phyloP scores from a whole-genome alignment of 306 rosid genomes.

The Gleditsia sinensis region DNA sequence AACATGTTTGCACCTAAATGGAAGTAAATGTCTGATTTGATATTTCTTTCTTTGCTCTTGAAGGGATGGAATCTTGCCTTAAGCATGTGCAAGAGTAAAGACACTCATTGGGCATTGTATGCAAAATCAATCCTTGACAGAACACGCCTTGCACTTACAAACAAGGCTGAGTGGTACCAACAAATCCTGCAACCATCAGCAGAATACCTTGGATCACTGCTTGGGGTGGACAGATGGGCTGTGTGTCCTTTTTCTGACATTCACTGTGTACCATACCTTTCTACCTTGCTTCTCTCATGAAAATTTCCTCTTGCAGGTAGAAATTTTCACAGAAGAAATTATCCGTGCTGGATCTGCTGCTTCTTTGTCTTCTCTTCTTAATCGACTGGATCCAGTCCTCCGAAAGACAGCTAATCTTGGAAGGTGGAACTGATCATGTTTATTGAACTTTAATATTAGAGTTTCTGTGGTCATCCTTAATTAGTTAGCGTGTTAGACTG shows the following conservation, averaged over 20 bases:
- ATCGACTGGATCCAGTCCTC: slow-evolving; percentile 92
- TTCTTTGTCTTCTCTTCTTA: slow-evolving; percentile 84
- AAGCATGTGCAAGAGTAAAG: slow-evolving; percentile 60
- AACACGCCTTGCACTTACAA: slow-evolving; percentile 91
- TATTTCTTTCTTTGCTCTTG: slow-evolving; percentile 39
- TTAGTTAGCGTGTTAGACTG: slow-evolving; percentile 9
- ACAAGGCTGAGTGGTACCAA: slow-evolving; percentile 82
- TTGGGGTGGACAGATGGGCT: slow-evolving; percentile 91
- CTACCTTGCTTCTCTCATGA: slow-evolving; percentile 43
- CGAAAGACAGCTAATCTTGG: slow-evolving; percentile 94
- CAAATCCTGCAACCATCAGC: slow-evolving; percentile 89
- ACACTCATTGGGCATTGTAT: slow-evolving; percentile 78
- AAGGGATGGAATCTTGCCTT: slow-evolving; percentile 92
- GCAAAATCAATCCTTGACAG: slow-evolving; percentile 96
- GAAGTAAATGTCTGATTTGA: slow-evolving; percentile 19
- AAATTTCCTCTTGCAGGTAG: slow-evolving; percentile 63
- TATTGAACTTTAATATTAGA: slow-evolving; percentile 24
- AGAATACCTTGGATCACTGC: slow-evolving; percentile 90
- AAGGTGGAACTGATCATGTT: slow-evolving; percentile 56
- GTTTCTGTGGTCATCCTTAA: slow-evolving; percentile 31
- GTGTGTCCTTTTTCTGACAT: slow-evolving; percentile 51
- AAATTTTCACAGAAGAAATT: slow-evolving; percentile 96
- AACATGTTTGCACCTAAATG: slow-evolving; percentile 8
- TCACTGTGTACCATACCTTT: neutral
- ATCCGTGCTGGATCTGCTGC: slow-evolving; percentile 99